These are phyloP conservation scores for Cyclotella sp. DNA, from an alignment of 108 stramenopile genomes.

Conservation along the genomic window DNA sequence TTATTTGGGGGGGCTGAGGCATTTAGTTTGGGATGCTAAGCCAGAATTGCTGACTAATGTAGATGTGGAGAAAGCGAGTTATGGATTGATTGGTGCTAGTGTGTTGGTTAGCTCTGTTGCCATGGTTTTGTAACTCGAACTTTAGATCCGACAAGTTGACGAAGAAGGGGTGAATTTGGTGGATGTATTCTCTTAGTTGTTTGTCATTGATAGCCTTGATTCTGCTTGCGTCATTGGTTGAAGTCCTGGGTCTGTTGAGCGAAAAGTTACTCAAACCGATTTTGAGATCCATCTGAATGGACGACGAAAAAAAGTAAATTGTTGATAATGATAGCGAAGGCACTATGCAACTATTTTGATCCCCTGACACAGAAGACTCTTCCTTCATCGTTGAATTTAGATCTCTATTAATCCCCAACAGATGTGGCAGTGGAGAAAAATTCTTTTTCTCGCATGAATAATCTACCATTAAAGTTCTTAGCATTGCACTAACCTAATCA, in stretches of 20 bases:
- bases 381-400: no score
- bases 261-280: no score
- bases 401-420: not conserved
- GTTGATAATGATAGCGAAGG: no score
- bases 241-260: no score
- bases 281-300: no score
- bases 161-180: not conserved
- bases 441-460: not conserved
- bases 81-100: slow-evolving; percentile 63
- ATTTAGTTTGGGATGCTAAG: slow-evolving; percentile 79
- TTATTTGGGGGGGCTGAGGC: slow-evolving; percentile 87
- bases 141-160: not conserved
- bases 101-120: slow-evolving; percentile 56
- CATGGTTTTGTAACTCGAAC: slow-evolving; percentile 39
- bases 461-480: no score
- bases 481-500: no score
- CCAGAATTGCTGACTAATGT: slow-evolving; percentile 76
- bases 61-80: slow-evolving; percentile 77
- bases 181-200: not conserved
- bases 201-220: no score
- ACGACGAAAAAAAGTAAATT: no score
- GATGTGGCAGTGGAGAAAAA: not conserved
- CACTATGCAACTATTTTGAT: no score
- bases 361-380: no score
- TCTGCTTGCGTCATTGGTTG: no score